These are phyloP conservation scores for Eucalyptus fibrosa DNA, from an alignment of 345 rosid species.

Conservation along the genomic window DNA sequence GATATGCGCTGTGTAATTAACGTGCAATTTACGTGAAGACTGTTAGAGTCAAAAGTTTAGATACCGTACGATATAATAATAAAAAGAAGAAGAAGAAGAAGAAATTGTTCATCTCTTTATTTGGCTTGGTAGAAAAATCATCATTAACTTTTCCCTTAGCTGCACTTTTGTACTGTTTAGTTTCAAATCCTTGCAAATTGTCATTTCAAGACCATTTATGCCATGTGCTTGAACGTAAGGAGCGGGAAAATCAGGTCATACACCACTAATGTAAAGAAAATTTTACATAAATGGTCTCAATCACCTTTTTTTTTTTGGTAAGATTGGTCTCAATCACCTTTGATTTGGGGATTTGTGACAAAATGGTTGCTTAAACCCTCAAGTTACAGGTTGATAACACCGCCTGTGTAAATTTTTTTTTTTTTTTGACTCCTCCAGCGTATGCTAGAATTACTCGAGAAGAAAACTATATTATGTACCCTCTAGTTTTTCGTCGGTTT, in stretches of 20 bases:
- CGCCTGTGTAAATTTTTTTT: neutral
- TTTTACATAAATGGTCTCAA: neutral
- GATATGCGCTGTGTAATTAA: neutral
- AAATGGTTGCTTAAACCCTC: neutral
- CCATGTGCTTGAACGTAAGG: neutral
- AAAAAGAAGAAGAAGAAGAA: neutral
- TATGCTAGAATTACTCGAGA: neutral
- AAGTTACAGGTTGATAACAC: neutral
- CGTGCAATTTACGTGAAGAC: neutral
- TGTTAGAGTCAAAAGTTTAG: neutral
- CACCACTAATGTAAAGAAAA: neutral
- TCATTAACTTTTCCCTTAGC: neutral
- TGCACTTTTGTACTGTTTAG: neutral
- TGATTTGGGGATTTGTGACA: neutral
- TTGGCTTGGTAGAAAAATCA: neutral
- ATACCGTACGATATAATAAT: neutral
- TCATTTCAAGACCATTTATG: neutral
- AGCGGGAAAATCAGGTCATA: neutral
- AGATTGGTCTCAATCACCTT: neutral
- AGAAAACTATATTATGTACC: neutral
- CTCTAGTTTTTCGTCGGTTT: neutral
- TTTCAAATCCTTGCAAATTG: neutral
- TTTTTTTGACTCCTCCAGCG: neutral
- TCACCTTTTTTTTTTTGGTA: neutral
- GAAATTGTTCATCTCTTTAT: neutral